Evolutionary conservation across 1,139 yeast species (phyloP).

Genomic region (Suhomyces chickasaworum): DNA sequence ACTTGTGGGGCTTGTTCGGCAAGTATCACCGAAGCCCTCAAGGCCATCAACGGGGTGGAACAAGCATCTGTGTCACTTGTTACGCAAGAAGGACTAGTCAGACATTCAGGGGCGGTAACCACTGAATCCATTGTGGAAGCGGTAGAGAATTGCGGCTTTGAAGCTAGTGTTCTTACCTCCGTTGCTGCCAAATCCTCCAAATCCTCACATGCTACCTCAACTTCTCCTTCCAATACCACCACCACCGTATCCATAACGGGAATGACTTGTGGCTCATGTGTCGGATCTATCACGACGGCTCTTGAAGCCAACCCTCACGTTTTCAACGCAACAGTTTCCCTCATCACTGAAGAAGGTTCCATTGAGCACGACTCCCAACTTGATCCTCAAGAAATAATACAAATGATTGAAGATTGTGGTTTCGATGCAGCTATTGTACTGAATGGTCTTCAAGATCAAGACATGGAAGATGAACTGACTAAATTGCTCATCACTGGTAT

Average conservation of each 20-base stretch:
- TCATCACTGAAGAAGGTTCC: constrained; percentile 40
- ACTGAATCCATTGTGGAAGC: constrained; percentile 42
- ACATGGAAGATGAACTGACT: constrained; percentile 30
- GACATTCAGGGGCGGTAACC: constrained; percentile 39
- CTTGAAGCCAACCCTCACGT: constrained; percentile 29
- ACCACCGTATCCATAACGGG: constrained; percentile 27
- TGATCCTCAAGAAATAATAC: constrained; percentile 19
- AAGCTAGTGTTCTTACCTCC: constrained; percentile 39
- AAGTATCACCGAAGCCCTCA: constrained; percentile 59
- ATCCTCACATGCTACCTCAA: neutral
- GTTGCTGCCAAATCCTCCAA: constrained; percentile 1
- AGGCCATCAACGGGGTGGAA: constrained; percentile 48
- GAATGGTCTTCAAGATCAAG: constrained; percentile 21
- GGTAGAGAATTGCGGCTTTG: constrained; percentile 80
- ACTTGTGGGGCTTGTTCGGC: constrained; percentile 84
- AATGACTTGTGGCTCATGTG: constrained; percentile 47
- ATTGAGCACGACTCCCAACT: constrained; percentile 24
- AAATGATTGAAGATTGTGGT: constrained; percentile 41
- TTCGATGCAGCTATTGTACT: constrained; percentile 32
- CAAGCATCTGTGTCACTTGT: constrained; percentile 65
- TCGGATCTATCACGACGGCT: constrained; percentile 39
- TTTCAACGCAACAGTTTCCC: constrained; percentile 36
- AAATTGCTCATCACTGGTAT: constrained; percentile 40
- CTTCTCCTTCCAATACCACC: constrained; percentile 5
- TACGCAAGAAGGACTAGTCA: constrained; percentile 69